phyloP scores from a whole-genome alignment of 345 rosid species.

The Iberis pinnata region DNA sequence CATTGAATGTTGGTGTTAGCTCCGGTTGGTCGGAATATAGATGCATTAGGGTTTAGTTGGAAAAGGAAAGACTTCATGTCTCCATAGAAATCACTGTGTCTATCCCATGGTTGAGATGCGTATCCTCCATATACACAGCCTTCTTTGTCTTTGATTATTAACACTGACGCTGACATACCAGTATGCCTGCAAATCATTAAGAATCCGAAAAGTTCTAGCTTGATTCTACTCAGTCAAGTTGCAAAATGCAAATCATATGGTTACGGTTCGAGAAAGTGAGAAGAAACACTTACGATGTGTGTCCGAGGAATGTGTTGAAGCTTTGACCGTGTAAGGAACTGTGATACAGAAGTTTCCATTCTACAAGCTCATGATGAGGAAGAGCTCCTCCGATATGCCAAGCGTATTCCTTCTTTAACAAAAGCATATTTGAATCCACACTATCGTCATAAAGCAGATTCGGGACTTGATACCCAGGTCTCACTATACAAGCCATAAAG shows the following conservation, averaged over 20 bases:
- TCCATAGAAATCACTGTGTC: conserved; percentile 77
- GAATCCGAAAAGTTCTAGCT: not conserved
- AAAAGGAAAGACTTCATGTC: conserved; percentile 87
- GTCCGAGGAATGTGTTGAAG: conserved; percentile 80
- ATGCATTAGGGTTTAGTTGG: conserved; percentile 67
- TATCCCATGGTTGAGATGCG: conserved; percentile 91
- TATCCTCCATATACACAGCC: conserved; percentile 78
- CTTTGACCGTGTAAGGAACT: conserved; percentile 69
- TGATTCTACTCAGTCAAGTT: not conserved
- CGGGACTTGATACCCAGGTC: conserved; percentile 64
- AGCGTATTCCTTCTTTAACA: conserved; percentile 68
- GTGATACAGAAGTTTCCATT: conserved; percentile 85
- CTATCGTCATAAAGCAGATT: conserved; percentile 40
- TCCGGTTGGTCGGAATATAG: conserved; percentile 75
- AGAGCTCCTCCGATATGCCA: conserved; percentile 95
- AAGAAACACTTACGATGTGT: conserved; percentile 53
- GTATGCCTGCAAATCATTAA: conserved; percentile 46
- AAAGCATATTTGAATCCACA: conserved; percentile 37
- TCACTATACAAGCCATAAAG: conserved; percentile 31
- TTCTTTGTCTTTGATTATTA: conserved; percentile 72
- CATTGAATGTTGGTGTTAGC: conserved; percentile 80
- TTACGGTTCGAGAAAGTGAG: conserved; percentile 2
- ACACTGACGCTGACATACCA: conserved; percentile 52
- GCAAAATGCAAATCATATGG: not conserved
- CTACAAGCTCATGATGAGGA: conserved; percentile 61